phyloP scores from a whole-genome alignment of 83 land plant species.

The Thuja plicata region DNA sequence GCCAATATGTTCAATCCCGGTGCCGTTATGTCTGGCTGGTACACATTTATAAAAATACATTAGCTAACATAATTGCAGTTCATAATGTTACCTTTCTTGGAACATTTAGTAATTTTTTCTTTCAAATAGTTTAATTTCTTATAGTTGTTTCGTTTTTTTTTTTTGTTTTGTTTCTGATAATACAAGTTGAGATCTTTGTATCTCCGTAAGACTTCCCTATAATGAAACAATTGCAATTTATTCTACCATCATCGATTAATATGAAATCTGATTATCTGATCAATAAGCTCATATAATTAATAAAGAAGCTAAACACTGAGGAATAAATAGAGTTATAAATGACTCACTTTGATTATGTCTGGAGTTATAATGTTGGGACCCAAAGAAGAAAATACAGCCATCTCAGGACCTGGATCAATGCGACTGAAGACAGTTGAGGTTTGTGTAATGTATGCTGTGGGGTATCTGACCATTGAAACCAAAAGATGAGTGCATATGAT shows the following conservation, averaged over 20 bases:
- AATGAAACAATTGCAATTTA: too few relatives aligned
- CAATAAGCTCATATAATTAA: too few relatives aligned
- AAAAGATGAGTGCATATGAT: background rate
- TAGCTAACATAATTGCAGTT: background rate
- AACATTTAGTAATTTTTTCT: too few relatives aligned
- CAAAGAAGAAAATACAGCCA: constrained; percentile 43
- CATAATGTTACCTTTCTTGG: background rate
- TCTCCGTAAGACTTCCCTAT: too few relatives aligned
- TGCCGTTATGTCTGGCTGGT: constrained; percentile 53
- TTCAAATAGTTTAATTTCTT: too few relatives aligned
- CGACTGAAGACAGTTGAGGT: constrained; percentile 9
- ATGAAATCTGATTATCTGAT: too few relatives aligned
- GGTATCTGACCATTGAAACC: constrained; percentile 18
- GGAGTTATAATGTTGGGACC: constrained; percentile 44
- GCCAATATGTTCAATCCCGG: constrained; percentile 54
- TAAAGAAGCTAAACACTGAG: background rate
- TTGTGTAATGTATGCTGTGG: constrained; percentile 28
- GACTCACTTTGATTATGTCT: constrained; percentile 40
- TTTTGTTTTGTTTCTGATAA: too few relatives aligned
- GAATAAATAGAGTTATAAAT: background rate
- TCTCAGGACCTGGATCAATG: constrained; percentile 31
- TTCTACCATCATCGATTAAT: too few relatives aligned
- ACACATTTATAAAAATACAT: background rate
- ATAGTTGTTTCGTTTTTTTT: too few relatives aligned
- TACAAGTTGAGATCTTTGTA: too few relatives aligned